A percentile compares a stretch with the other conserved stretches of the same genome.
Conservation (phyloP, 495 filamentous ascomycete genomes). For the Daldinia concentrica region DNA sequence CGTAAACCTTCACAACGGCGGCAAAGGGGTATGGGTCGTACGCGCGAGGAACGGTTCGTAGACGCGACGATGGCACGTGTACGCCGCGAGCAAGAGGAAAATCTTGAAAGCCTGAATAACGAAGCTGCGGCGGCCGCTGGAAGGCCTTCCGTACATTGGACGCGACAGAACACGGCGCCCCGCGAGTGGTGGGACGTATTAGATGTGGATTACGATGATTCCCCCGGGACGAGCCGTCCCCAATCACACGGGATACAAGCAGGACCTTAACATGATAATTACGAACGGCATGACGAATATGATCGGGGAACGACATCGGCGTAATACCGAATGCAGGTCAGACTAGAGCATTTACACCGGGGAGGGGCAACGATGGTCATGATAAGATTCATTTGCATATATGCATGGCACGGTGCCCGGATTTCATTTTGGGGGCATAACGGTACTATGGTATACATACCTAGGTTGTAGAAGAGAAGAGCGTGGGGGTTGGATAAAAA, state of each 20-base stretch:
- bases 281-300: background rate
- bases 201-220: constrained; percentile 45
- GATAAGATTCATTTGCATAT: constrained; percentile 33
- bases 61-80: constrained; percentile 56
- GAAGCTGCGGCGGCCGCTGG: constrained; percentile 22
- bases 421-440: constrained; percentile 4
- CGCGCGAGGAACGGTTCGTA: constrained; percentile 57
- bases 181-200: constrained; percentile 53
- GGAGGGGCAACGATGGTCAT: constrained; percentile 9
- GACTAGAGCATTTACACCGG: constrained; percentile 16
- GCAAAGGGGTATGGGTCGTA: constrained; percentile 45
- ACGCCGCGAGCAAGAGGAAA: constrained; percentile 57
- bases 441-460: background rate
- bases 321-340: background rate
- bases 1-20: constrained; percentile 24
- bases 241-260: background rate
- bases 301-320: background rate
- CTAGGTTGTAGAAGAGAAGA: background rate
- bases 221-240: constrained; percentile 1
- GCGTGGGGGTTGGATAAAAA: constrained; percentile 5
- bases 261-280: constrained; percentile 1
- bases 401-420: constrained; percentile 28
- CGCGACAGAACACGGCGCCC: constrained; percentile 12
- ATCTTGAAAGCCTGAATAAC: constrained; percentile 28
- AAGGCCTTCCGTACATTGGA: constrained; percentile 27